Evolutionary conservation across 2,329 filamentous ascomycete species (phyloP), one percentile per base, ranked within the genome.

Genomic region (Ampelomyces quisqualis): DNA sequence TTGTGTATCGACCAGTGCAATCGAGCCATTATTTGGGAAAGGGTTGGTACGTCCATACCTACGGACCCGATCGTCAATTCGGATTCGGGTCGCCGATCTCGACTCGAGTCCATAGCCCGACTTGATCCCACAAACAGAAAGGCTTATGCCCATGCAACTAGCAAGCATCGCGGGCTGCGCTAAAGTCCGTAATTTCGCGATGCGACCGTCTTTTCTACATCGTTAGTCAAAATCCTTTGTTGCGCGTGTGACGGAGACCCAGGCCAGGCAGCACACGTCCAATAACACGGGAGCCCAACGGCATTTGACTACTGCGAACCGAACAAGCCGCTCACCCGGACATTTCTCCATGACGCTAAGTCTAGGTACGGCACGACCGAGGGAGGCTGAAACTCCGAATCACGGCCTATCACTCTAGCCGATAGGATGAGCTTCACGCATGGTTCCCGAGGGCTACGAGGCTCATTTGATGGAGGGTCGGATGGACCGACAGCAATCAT

Each of bases 381-480:
- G 33, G 41, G 53, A 57, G 53, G 49, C 55, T 63, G 61, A 64
- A 62, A 65, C 61, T 43, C 35, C 40, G 43, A 47, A 40, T 50
- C 41, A 49, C 49, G 47, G 33, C 38, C 48, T 49, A 45, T 45
- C 38, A 45, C 34, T 18, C 43, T 34, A 45, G 53, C 40, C 38
- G 43, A 47, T 50, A 48, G 48, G 49, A 19, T 39, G 34, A 40
- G 39, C 17, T 34, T 33, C 31, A 33, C 34, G 37, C 34, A 27
- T 23, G 37, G 18, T n/a, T 28, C 22, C 41, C 15, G 34, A 36
- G 31, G 34, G 34, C 19, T 36, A 35, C 44, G 29, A 32, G 9
- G 15, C 22, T 51, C 50, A 50, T 49, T 41, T 53, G 46, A 45
- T 36, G 51, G 22, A 45, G 49, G 47, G 21, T 40, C 47, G 43